phyloP scores from a whole-genome alignment of 2,329 filamentous ascomycete genomes.

The Uncinocarpus reesii region DNA sequence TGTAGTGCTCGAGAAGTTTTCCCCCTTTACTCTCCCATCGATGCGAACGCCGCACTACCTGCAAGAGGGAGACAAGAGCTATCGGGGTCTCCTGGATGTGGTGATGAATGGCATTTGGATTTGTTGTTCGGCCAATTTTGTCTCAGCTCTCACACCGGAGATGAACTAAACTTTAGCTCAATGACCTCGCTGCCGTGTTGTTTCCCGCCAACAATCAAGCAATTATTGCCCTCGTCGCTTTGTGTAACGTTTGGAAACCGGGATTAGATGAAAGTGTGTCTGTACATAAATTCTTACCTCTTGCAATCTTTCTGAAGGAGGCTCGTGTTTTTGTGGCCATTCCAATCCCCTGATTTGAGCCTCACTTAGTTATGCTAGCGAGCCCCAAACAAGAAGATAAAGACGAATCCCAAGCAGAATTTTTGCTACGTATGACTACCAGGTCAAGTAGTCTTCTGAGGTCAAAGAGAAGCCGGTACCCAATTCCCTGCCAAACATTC shows the following conservation, averaged over 20 bases:
- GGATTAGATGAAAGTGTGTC: too few species aligned
- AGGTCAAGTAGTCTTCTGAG: neutral
- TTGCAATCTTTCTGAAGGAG: too few species aligned
- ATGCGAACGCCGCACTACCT: conserved; percentile 1
- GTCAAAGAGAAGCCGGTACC: neutral
- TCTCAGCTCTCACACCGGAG: conserved; percentile 6
- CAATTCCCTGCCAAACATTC: conserved; percentile 1
- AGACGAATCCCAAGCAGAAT: too few species aligned
- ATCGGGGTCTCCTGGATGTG: conserved; percentile 3
- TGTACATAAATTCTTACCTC: too few species aligned
- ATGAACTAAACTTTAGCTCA: neutral
- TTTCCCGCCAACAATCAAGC: conserved; percentile 3
- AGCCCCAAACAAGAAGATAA: too few species aligned
- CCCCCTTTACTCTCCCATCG: conserved; percentile 10
- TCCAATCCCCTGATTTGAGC: too few species aligned
- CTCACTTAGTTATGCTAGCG: too few species aligned
- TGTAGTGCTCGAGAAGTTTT: neutral
- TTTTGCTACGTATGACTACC: too few species aligned
- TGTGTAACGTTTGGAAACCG: too few species aligned
- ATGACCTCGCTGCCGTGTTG: neutral
- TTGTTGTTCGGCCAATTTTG: conserved; percentile 2
- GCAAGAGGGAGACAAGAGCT: conserved; percentile 4
- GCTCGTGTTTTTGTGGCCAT: too few species aligned
- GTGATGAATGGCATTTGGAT: neutral
- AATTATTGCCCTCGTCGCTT: too few species aligned